Evolutionary conservation across 352 stramenopile genomes (phyloP).

Genomic region (Aphanomyces invadans): DNA sequence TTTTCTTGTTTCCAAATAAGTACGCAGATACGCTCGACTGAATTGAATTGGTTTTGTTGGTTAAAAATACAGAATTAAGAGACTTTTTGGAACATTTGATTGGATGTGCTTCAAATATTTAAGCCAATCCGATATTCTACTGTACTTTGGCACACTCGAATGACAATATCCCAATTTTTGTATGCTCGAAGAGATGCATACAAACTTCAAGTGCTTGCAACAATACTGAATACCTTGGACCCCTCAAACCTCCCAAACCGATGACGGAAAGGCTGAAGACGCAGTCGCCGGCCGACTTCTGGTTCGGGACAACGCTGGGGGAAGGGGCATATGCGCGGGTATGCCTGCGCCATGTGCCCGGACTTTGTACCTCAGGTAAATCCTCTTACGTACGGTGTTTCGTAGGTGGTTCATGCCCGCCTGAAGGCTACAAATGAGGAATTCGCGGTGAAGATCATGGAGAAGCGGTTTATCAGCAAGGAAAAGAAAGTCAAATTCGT

Average conservation of each 20-base stretch:
- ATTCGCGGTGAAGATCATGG: conserved; percentile 89
- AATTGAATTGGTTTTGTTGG: too few relatives aligned
- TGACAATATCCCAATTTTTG: too few relatives aligned
- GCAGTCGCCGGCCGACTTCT: conserved; percentile 46
- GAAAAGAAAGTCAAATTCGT: conserved; percentile 89
- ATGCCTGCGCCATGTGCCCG: not conserved
- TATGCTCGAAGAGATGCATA: too few relatives aligned
- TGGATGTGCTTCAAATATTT: too few relatives aligned
- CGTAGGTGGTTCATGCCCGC: conserved; percentile 82
- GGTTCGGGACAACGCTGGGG: conserved; percentile 79
- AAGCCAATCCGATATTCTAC: too few relatives aligned
- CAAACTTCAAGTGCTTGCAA: not conserved
- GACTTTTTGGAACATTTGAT: too few relatives aligned
- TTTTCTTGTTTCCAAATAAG: too few relatives aligned
- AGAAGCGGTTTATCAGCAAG: conserved; percentile 85
- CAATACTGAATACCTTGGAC: conserved; percentile 12
- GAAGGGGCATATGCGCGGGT: conserved; percentile 86
- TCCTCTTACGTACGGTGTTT: too few relatives aligned
- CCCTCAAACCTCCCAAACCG: not conserved
- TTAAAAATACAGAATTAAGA: too few relatives aligned
- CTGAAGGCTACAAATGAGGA: conserved; percentile 73
- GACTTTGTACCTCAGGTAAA: too few relatives aligned
- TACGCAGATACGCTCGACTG: too few relatives aligned
- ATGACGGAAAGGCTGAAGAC: conserved; percentile 19
- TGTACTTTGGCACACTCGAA: too few relatives aligned